Base-by-base conservation (phyloP, 805 yeast species). In the Monosporozyma yasuniensis region DNA sequence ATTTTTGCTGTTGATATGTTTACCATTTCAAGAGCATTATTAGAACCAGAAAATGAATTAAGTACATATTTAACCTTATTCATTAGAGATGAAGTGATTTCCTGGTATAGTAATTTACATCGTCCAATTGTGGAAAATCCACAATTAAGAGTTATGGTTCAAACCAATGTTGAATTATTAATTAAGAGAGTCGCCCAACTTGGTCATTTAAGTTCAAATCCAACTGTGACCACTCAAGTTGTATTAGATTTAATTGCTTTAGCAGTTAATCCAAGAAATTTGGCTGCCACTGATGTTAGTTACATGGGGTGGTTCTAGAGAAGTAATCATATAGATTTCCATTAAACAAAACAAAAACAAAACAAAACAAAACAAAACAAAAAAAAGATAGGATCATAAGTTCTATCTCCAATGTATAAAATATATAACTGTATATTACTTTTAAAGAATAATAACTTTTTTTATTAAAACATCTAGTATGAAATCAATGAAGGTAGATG, bases 201-300 rank as follows among this genome's bases (percentile, higher is more conserved):
- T 68, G 85, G 90, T 2, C 88, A 86, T 53, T 65, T 74, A 23
- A 67, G 68, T 44, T 74, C 78, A 12, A 72, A 74, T 37, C 78
- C 78, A 30, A 70, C 77, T 30, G 80, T 84, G 1, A 86, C 95
- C 9, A 87, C 96, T 35, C 98, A 91, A 66, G 83, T 87, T 53
- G 86, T 89, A 32, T 75, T 93, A 56, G 97, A 93, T 60, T 77
- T 91, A 61, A 87, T 93, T 47, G 84, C 95, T 4, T 89, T 87
- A 61, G 98, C 99, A 6, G 97, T 90, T 14, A 91, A 90, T 62
- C 97, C 98, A 34, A 79, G 96, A 59, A 87, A 88, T 60, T 71
- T 93, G 58, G 97, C 98, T 14, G 81, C 87, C 49, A 84, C 95
- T 5, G 99, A 93, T 59, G 81, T 89, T 14, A 75, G 87, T 55